Evolutionary conservation across 1,139 yeast species (phyloP), one percentile per base, ranked within the genome.

Genomic region (Magnusiomyces ingens): DNA sequence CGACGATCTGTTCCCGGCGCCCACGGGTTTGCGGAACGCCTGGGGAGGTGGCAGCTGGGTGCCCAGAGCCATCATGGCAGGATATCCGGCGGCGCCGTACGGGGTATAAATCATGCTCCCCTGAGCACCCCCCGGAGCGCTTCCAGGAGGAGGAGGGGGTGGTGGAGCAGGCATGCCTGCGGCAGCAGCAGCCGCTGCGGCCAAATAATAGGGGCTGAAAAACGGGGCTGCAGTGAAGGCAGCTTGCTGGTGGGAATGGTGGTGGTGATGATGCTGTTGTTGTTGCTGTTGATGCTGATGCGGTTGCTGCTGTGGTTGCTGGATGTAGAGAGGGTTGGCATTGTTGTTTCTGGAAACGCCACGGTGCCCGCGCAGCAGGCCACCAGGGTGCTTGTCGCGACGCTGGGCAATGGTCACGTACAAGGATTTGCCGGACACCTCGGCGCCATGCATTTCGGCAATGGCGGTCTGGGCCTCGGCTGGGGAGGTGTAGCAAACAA

Each of bases 381-480:
- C 15, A 6, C 5, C 19, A 21, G 38, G 32, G 15, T 94, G 84
- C 58, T 83, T 90, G 66, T 87, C 95, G 74, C 85, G 85, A 72
- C 94, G 83, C 78, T 88, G 96, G 64, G 97, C 97, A 69, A 88
- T 81, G 59, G 96, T 95, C 72, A 90, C 97, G 69, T 86, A 88
- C 68, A 90, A 79, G 68, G 90, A 91, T 75, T 88, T 85, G 67
- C 95, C 94, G 66, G 82, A 81, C 64, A 87, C 79, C 80, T 84
- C 82, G 69, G 84, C 81, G 73, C 87, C 95, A 78, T 89, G 85
- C 94, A 89, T 88, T 74, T 85, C 96, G 63, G 85, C 79, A 69
- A 88, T 85, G 58, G 97, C 97, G 73, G 82, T 82, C 61, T 93
- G 85, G 60, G 98, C 96, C 75, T 89, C 96, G 69, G 86, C 93